phyloP scores from a whole-genome alignment of 2,329 filamentous ascomycete species.

The Penicillium paneum region DNA sequence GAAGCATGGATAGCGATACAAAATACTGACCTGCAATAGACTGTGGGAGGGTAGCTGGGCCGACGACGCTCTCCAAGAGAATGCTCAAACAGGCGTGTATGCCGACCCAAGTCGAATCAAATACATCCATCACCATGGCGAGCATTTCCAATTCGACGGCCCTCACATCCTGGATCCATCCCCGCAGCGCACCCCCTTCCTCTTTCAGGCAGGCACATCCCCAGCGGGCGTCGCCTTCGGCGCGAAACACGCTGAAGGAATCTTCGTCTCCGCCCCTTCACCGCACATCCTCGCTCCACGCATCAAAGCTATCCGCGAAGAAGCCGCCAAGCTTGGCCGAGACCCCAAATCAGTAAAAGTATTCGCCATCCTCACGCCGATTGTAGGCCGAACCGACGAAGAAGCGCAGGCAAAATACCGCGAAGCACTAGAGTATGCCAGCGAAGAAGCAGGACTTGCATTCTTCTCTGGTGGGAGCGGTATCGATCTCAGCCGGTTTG shows the following conservation, averaged over 20 bases:
- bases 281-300: constrained; percentile 10
- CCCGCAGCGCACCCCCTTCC: constrained; percentile 39
- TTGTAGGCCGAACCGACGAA: background rate
- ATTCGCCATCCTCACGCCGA: background rate
- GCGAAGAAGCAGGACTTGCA: background rate
- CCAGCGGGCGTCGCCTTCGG: background rate
- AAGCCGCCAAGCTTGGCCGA: background rate
- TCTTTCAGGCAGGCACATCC: constrained; percentile 38
- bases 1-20: no score
- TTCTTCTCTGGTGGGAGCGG: background rate
- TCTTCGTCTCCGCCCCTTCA: constrained; percentile 10
- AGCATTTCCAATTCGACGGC: constrained; percentile 30
- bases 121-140: constrained; percentile 22
- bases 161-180: constrained; percentile 38
- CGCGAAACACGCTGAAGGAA: background rate
- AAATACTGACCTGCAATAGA: background rate
- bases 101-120: constrained; percentile 19
- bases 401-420: background rate
- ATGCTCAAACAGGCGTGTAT: constrained; percentile 13
- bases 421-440: background rate
- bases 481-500: background rate
- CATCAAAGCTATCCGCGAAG: background rate
- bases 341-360: background rate
- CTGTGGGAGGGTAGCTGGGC: constrained; percentile 3
- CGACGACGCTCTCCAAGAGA: constrained; percentile 1